phyloP scores from a whole-genome alignment of 164 flowering plant species.

The Vitis vinifera region ASM3070453v1 NC_081817.1:26680001-26680500 shows the following conservation, averaged over 20 bases:
- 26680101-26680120: conserved; percentile 51
- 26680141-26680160: conserved; percentile 95
- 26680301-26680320: neutral
- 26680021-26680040: conserved; percentile 46
- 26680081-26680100: neutral
- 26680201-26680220: conserved; percentile 84
- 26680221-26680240: conserved; percentile 98
- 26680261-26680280: conserved; percentile 74
- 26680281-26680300: neutral
- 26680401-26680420: too few relatives aligned
- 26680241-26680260: conserved; percentile 99
- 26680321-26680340: too few relatives aligned
- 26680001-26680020: conserved; percentile 74
- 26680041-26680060: neutral
- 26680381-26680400: too few relatives aligned
- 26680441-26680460: too few relatives aligned
- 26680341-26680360: too few relatives aligned
- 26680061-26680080: conserved; percentile 1
- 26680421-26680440: too few relatives aligned
- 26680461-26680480: too few relatives aligned
- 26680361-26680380: too few relatives aligned
- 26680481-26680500: too few relatives aligned
- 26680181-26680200: conserved; percentile 74
- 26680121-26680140: conserved; percentile 69
- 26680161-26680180: conserved; percentile 94